phyloP scores from a whole-genome alignment of 2,329 filamentous ascomycete species.

The Xylaria sp. region DNA sequence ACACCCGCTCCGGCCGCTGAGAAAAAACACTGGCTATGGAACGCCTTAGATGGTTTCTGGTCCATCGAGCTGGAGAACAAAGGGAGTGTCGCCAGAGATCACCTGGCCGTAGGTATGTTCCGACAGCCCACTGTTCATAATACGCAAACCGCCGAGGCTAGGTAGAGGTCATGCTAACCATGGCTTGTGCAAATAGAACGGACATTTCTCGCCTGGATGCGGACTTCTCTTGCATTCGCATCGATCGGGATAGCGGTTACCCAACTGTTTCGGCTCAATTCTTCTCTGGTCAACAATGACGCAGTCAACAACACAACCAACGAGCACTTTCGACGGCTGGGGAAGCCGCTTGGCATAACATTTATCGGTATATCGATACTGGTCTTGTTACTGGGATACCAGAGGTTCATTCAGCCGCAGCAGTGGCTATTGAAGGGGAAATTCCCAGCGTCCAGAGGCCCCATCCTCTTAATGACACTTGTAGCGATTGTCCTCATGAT shows the following conservation, averaged over 20 bases:
- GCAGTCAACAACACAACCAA: slow-evolving; percentile 42
- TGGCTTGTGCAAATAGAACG: slow-evolving; percentile 61
- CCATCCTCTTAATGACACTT: slow-evolving; percentile 71
- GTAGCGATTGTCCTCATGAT: slow-evolving; percentile 69
- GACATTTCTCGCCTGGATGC: slow-evolving; percentile 84
- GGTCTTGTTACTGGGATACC: slow-evolving; percentile 76
- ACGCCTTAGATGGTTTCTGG: slow-evolving; percentile 54
- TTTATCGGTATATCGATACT: slow-evolving; percentile 79
- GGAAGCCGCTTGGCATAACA: slow-evolving; percentile 76
- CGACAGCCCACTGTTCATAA: not conserved
- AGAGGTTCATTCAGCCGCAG: slow-evolving; percentile 78
- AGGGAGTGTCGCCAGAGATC: slow-evolving; percentile 81
- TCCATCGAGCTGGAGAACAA: slow-evolving; percentile 84
- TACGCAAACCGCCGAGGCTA: not conserved
- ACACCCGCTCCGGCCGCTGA: slow-evolving; percentile 29
- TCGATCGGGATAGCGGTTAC: slow-evolving; percentile 84
- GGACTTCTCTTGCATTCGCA: slow-evolving; percentile 81
- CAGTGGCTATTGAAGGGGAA: slow-evolving; percentile 81
- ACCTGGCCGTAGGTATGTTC: slow-evolving; percentile 73
- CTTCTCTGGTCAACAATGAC: slow-evolving; percentile 58
- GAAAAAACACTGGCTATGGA: slow-evolving; percentile 57
- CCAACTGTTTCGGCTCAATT: slow-evolving; percentile 84
- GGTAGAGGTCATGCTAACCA: slow-evolving; percentile 8
- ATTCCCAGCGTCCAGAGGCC: slow-evolving; percentile 78
- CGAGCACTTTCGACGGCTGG: slow-evolving; percentile 60